Conservation (phyloP, 192 early-diverging fungal genomes). For the Rhizophagus clarus region DNA sequence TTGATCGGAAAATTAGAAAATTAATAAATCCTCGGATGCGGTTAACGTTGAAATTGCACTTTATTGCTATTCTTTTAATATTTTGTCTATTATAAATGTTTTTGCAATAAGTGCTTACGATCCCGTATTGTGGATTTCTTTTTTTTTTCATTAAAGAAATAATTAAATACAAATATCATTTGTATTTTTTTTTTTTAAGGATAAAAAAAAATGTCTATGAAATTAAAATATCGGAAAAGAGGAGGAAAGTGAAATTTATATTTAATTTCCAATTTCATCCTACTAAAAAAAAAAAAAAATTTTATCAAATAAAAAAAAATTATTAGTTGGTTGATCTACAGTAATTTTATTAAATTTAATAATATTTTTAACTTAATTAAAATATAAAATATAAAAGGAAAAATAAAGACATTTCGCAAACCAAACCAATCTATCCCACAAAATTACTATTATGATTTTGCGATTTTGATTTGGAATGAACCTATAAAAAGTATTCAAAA, state of each 20-base stretch:
- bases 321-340: not conserved
- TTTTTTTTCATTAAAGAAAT: not conserved
- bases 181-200: not conserved
- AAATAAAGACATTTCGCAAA: not conserved
- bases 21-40: slow-evolving; percentile 1
- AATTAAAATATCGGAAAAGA: not conserved
- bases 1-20: not conserved
- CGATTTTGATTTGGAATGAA: slow-evolving; percentile 79
- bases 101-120: not conserved
- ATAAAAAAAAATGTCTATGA: too few relatives aligned
- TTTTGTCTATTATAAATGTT: not conserved
- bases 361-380: not conserved
- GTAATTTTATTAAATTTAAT: not conserved
- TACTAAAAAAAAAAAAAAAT: not conserved
- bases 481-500: slow-evolving; percentile 36
- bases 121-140: not conserved
- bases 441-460: slow-evolving; percentile 41
- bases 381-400: not conserved
- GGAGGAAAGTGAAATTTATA: not conserved
- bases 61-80: not conserved
- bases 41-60: not conserved
- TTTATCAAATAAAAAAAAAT: not conserved
- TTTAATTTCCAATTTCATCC: not conserved
- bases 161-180: not conserved
- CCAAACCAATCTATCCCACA: not conserved